phyloP scores from a whole-genome alignment of 441 rosid genomes.

The Aleurites moluccanus region DNA sequence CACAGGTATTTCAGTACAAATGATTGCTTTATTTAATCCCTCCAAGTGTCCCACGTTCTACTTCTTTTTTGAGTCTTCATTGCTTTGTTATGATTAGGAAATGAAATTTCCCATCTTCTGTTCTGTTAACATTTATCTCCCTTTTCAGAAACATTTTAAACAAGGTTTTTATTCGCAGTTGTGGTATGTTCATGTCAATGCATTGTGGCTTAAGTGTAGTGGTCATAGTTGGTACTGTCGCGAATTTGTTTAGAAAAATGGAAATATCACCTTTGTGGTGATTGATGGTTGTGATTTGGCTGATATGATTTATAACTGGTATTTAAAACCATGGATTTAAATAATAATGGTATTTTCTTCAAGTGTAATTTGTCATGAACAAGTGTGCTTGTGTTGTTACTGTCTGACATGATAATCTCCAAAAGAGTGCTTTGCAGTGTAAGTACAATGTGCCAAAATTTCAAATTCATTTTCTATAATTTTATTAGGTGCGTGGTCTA shows the following conservation, averaged over 20 bases:
- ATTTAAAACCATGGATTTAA: no score
- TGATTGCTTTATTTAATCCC: neutral
- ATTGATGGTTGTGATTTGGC: no score
- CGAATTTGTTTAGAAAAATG: no score
- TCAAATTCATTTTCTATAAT: neutral
- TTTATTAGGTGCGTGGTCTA: neutral
- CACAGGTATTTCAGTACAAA: conserved; percentile 61
- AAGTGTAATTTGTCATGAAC: neutral
- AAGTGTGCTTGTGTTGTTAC: neutral
- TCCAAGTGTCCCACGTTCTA: neutral
- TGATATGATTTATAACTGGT: no score
- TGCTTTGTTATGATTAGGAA: neutral
- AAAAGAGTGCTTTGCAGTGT: neutral
- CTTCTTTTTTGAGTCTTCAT: neutral
- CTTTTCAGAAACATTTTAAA: neutral
- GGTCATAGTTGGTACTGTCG: no score
- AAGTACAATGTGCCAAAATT: neutral
- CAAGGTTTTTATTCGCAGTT: no score
- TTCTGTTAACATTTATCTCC: neutral
- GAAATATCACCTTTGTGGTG: no score
- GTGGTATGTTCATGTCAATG: no score
- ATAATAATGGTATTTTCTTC: neutral
- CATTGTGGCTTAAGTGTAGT: no score
- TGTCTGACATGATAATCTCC: neutral
- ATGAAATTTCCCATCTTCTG: neutral